Conservation (phyloP, 1,139 yeast genomes). For the Debaryomyces coudertii region DNA sequence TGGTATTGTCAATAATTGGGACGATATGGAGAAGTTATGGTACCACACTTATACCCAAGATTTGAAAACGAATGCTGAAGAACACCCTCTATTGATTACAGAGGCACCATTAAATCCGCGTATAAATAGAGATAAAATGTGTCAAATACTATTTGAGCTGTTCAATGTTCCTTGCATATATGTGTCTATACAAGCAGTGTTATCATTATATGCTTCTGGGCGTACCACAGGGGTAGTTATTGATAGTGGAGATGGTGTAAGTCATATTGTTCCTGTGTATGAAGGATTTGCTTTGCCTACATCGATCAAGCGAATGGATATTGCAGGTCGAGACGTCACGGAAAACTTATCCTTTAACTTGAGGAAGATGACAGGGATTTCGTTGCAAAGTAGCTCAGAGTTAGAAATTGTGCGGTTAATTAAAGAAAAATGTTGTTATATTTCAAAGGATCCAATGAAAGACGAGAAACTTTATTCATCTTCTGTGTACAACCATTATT, state of each 20-base stretch:
- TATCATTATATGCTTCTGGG: conserved; percentile 86
- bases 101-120: conserved; percentile 89
- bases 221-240: conserved; percentile 88
- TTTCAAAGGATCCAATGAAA: conserved; percentile 67
- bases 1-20: conserved; percentile 86
- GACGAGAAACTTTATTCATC: conserved; percentile 65
- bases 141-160: conserved; percentile 80
- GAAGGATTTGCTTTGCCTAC: conserved; percentile 83
- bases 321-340: conserved; percentile 89
- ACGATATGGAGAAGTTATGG: conserved; percentile 83
- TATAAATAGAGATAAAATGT: conserved; percentile 68
- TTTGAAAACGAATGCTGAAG: conserved; percentile 54
- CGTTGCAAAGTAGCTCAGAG: conserved; percentile 72
- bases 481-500: conserved; percentile 23
- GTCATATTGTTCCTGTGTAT: conserved; percentile 85
- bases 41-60: conserved; percentile 61
- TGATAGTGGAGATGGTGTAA: conserved; percentile 92
- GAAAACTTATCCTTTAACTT: conserved; percentile 69
- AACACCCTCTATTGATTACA: conserved; percentile 70
- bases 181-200: conserved; percentile 79
- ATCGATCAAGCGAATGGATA: conserved; percentile 72
- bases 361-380: conserved; percentile 63
- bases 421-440: conserved; percentile 74
- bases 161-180: conserved; percentile 89
- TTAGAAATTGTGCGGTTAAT: conserved; percentile 76